Base-by-base conservation (phyloP, 371 early-diverging fungal species). In the Actinomortierella ambigua region DNA sequence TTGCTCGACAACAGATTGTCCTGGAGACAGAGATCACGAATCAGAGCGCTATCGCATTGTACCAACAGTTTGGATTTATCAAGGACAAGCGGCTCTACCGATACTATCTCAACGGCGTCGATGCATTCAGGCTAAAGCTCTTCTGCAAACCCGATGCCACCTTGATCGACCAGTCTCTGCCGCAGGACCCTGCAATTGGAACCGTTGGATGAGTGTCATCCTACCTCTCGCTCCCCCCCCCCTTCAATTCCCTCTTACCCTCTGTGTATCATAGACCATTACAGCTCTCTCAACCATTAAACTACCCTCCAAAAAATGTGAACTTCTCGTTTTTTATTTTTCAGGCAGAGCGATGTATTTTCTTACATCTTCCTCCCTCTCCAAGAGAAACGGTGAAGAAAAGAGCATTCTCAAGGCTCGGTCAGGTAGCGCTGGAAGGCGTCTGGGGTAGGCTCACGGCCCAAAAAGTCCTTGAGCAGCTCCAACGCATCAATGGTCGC, bases 21-120 rank as follows among this genome's bases (percentile, higher is more conserved):
- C 76, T 98, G 46, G 98, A 98, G 67, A 94, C 98, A 4, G 98
- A 98, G 77, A 84, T 83, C n/a, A 88, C 90, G 3, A 98, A 98
- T 75, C 64, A 56, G 51, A 93, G 89, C 0, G 98, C 98, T 4
- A 80, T 96, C 34, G 82, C 85, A 2, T 75, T 98, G 53, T 98
- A 98, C 65, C 89, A 94, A 76, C 81, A 86, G n/a, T 76, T 98
- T 46, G 98, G 98, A 3, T 98, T 98, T 63, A 84, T 97, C 42
- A 81, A 92, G 55, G 97, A 96, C 56, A 98, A 98, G 78, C 77
- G 95, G 28, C 79, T 98, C 49, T 83, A 85, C 68, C 79, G 95
- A 40, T 98, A 98, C 68, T 98, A 98, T 75, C 77, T 98, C 48
- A 94, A 93, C 56, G 98, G 98, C 0, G 87, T 88, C 5, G 98